Base-by-base conservation (phyloP, 2,329 filamentous ascomycete species). In the Lachnum nothofagi region DNA sequence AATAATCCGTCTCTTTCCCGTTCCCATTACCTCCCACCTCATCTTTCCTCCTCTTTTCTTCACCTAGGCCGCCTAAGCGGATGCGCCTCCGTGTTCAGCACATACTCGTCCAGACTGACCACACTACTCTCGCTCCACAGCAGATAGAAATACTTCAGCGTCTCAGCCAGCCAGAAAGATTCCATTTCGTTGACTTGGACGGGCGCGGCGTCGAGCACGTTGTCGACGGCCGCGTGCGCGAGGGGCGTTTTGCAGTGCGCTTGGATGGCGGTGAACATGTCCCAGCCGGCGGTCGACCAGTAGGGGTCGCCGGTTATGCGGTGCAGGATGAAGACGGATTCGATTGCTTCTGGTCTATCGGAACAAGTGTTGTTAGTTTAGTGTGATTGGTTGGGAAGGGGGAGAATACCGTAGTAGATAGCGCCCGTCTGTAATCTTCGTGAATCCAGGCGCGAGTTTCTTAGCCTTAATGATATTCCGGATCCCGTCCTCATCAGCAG, bases 341-440 rank as follows among this genome's bases (percentile, higher is more conserved):
- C 82, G 41, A 85, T 83, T 3, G 81, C 82, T 66, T 85, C 82
- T 9, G 82, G 82, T 64, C 77, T 60, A n/a, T n/a, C n/a, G n/a
- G n/a, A n/a, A n/a, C n/a, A n/a, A n/a, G n/a, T n/a, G n/a, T n/a
- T n/a, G n/a, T n/a, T n/a, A n/a, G n/a, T n/a, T n/a, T n/a, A n/a
- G n/a, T n/a, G n/a, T n/a, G n/a, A n/a, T n/a, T n/a, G n/a, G n/a
- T n/a, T n/a, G n/a, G n/a, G n/a, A n/a, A n/a, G n/a, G n/a, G n/a
- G n/a, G n/a, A n/a, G n/a, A n/a, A 35, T 49, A 60, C 56, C 61
- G 48, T 9, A 62, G 44, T 8, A 61, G 50, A 52, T 63, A 63
- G 23, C 57, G 42, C 2, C 52, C 51, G 49, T 63, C 60, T 19
- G 54, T 34, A 14, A 62, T 48, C 5, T 20, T 35, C 1, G 50